Evolutionary conservation across 1,139 yeast species (phyloP), one percentile per base, ranked within the genome.

Genomic region (Schwanniomyces etchellsii): DNA sequence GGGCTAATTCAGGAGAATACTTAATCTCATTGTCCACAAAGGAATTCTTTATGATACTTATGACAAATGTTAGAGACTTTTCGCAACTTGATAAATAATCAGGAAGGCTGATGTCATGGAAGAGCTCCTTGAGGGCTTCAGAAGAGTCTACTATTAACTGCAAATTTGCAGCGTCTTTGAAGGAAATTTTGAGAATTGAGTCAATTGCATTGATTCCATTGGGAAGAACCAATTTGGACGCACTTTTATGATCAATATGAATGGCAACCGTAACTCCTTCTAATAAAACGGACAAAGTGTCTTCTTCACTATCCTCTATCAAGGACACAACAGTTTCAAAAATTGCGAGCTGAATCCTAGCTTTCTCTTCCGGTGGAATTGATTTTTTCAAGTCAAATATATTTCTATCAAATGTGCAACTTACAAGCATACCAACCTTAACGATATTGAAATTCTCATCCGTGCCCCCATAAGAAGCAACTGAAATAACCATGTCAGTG

Each of bases 81-180:
- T 70, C 69, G 42, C 81, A 72, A 18, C 70, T 65, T 1, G 50
- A 47, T 24, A 64, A 42, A 47, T 75, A 81, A 21, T 66, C 70
- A 1, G 59, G 57, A 2, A 55, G 40, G 1, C 69, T 56, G 4
- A 81, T 60, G 26, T 60, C 64, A 10, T 58, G 61, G 16, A 88
- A 60, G 16, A 88, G 57, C 21, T 70, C 71, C 21, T 72, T 74
- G 27, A 89, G 60, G 45, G 77, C 69, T 29, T 74, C 81, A 4
- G 68, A 48, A 1, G 88, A 72, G 28, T 81, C 88, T 14, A 80
- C 71, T 3, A 76, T 68, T 24, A 81, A 62, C 48, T 81, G 85
- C 16, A 83, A 60, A 47, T 86, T 85, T 0, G 89, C 73, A 1
- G 95, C 75, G 45, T 85, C 91, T 41, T 77, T 79, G 34, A 77